Base-by-base conservation (phyloP, 257 asterid species). In the Primulina eburnea region DNA sequence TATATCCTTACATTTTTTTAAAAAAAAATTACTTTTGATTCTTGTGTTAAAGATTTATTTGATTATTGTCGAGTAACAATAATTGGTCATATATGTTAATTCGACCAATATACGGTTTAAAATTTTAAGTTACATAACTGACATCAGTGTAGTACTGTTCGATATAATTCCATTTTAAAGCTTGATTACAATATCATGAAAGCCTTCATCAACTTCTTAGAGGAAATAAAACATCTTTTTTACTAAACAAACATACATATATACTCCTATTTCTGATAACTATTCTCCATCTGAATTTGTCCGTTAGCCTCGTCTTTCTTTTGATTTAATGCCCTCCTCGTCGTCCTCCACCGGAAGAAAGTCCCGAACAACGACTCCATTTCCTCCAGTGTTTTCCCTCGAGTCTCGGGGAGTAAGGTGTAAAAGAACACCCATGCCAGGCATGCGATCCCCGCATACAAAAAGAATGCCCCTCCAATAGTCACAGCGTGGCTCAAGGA, bases 331-430 rank as follows among this genome's bases (percentile, higher is more conserved):
- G 18, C 73, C n/a, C 37, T 60, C 69, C 26, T 17, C 0, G 76
- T 71, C 14, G 73, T 70, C 47, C 80, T 76, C 76, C 80, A 76
- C 70, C 53, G 60, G 4, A 59, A 76, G 38, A 64, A 76, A 3
- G 73, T 76, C 7, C 80, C 80, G 21, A 76, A 76, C 80, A 53
- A 20, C 8, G 6, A 24, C 66, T 71, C 80, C 80, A 76, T 71
- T 32, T 77, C 81, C 68, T 77, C 77, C 7, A 77, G 67, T 4
- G 58, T 56, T 21, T 70, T 28, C 0, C 81, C 81, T 58, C 26
- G 53, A 2, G 81, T 76, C 56, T 76, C 81, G 2, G 81, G 81
- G 11, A 71, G 61, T 73, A 77, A 53, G 0, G 77, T 60, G 11
- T 71, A 76, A 61, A 76, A 76, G 77, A 76, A 76, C 37, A 71